phyloP scores from a whole-genome alignment of 2,329 filamentous ascomycete genomes.

The Trichophyton benhamiae region DNA sequence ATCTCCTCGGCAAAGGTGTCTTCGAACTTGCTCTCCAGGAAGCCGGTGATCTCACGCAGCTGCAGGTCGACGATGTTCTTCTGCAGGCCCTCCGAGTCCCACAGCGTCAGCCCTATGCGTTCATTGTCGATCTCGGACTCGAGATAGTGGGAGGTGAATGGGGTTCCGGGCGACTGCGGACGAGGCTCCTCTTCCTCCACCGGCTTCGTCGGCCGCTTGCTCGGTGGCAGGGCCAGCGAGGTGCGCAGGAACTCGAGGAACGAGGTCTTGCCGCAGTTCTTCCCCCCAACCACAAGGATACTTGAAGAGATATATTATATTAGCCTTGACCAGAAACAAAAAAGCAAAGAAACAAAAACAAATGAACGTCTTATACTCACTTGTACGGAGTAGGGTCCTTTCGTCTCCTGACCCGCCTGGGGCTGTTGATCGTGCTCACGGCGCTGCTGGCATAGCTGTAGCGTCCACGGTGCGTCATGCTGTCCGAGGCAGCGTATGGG shows the following conservation, averaged over 20 bases:
- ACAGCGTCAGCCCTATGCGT: conserved; percentile 80
- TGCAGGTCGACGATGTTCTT: conserved; percentile 93
- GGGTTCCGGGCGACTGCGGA: conserved; percentile 44
- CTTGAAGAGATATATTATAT: conserved; percentile 35
- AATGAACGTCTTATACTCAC: conserved; percentile 45
- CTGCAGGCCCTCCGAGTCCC: conserved; percentile 92
- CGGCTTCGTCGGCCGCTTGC: conserved; percentile 51
- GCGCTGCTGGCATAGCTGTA: conserved; percentile 94
- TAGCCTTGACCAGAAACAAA: neutral
- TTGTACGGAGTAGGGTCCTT: conserved; percentile 98
- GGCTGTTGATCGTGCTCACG: conserved; percentile 83
- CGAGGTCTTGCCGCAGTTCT: conserved; percentile 83
- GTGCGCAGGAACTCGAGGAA: conserved; percentile 92
- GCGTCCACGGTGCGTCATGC: conserved; percentile 91
- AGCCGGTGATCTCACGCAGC: conserved; percentile 76
- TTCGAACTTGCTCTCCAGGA: conserved; percentile 96
- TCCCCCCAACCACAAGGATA: conserved; percentile 78
- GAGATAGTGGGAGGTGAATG: conserved; percentile 77
- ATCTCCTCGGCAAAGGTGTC: conserved; percentile 96
- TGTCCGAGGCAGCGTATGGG: conserved; percentile 72
- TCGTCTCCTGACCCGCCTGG: conserved; percentile 77
- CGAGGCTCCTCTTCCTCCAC: conserved; percentile 47
- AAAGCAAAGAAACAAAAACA: neutral
- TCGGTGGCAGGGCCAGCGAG: conserved; percentile 67
- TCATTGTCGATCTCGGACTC: conserved; percentile 92